Evolutionary conservation across 495 filamentous ascomycete species (phyloP), one percentile per base, ranked within the genome.

Genomic region (Annulohypoxylon nitens): DNA sequence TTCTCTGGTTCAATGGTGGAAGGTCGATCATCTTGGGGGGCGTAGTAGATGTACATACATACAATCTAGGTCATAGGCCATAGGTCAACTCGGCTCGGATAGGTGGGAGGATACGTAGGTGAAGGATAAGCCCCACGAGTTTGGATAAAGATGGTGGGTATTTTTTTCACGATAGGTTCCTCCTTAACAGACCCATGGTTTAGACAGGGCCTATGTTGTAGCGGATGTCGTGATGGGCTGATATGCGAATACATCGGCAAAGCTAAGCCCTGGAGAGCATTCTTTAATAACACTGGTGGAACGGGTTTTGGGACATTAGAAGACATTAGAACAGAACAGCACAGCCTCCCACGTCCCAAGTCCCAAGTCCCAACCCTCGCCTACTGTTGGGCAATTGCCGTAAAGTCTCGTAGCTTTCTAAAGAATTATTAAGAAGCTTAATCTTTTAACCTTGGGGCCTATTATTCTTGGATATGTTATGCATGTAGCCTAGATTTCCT

Each of bases 341-440:
- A 70, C 66, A 69, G 66, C 71, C 71, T 69, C 48, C 51, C 43
- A 50, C 30, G 43, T 53, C 61, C 37, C 62, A 8, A 18, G 5
- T n/a, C 48, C 51, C 45, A 51, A 30, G 45, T 54, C 61, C 45
- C 62, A 8, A 18, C 4, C 43, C 4, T 18, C 9, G 16, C 43
- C 48, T 63, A 18, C 57, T 43, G 34, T 58, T 58, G 57, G 61
- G 62, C 59, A 74, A 74, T 51, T 74, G 71, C 71, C 71, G 71
- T 59, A 14, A 12, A 60, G 60, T 63, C 34, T 67, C 18, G 39
- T 67, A 58, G 71, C 67, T 74, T 74, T 67, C 71, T 74, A 74
- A 70, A 45, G 58, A 59, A 67, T 70, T 74, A 70, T 62, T 74
- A 74, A 74, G 67, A 69, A 74, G 57, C 63, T 70, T 67, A 41